Conservation (phyloP, 768 basidiomycete genomes). For the Nidularia sp. region DNA sequence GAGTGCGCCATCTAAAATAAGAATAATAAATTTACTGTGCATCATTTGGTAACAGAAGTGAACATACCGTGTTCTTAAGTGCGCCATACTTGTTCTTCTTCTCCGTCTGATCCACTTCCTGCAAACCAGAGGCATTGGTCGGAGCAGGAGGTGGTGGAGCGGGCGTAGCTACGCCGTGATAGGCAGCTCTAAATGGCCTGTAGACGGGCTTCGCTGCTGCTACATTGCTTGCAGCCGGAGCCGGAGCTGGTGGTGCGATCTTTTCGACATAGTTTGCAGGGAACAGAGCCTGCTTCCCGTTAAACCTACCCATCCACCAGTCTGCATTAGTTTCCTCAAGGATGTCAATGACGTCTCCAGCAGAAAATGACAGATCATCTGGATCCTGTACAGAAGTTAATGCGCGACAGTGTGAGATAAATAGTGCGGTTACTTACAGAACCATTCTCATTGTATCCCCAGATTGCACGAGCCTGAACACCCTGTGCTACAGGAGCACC, state of each 20-base stretch:
- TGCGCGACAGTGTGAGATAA: conserved; percentile 1
- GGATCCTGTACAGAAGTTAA: conserved; percentile 45
- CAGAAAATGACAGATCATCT: conserved; percentile 74
- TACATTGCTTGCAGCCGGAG: conserved; percentile 6
- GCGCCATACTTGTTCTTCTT: conserved; percentile 60
- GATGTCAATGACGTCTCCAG: conserved; percentile 77
- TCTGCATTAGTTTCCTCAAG: conserved; percentile 77
- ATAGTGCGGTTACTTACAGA: conserved; percentile 25
- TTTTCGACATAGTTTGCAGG: conserved; percentile 75
- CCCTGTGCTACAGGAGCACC: conserved; percentile 11
- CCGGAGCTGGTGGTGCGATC: conserved; percentile 23
- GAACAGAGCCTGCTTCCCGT: conserved; percentile 70
- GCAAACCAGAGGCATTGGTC: conserved; percentile 38
- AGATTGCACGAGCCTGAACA: conserved; percentile 50
- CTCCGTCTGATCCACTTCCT: conserved; percentile 34
- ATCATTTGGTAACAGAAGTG: background rate
- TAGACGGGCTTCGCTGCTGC: conserved; percentile 26
- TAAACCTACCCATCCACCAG: conserved; percentile 78
- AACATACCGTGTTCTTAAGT: conserved; percentile 53
- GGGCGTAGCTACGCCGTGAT: conserved; percentile 30
- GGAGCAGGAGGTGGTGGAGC: conserved; percentile 30
- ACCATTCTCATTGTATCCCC: conserved; percentile 65
- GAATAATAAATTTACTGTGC: background rate
- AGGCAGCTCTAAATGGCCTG: conserved; percentile 42
- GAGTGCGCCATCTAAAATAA: conserved; percentile 47